Evolutionary conservation across 768 basidiomycete genomes (phyloP), one percentile per base, ranked within the genome.

Genomic region (Boletus reticulatus): DNA sequence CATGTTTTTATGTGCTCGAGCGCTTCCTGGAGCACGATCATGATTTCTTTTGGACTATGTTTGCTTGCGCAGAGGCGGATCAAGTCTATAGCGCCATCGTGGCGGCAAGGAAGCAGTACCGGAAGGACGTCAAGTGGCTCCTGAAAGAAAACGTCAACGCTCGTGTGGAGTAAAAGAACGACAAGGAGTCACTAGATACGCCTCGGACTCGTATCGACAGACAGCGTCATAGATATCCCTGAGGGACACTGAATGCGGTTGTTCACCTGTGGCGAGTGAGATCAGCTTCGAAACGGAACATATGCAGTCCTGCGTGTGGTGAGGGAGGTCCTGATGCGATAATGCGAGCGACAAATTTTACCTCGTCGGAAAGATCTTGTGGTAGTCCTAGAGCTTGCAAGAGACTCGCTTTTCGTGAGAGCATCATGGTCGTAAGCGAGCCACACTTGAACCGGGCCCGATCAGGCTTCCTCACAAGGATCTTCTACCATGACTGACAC

Each of bases 91-190:
- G 73, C 69, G 1, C 67, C 68, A 20, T 70, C 62, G 6, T 60
- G 59, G n/a, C 48, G 22, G 24, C 65, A 71, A 8, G 74, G 62
- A 13, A 79, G 57, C 13, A 80, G 58, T 8, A 55, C 36, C 2
- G 76, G 75, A 27, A 80, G 61, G 22, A 78, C 38, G 4, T 66
- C 63, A 32, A 80, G 66, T 11, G 75, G 72, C 36, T 80, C 78
- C 78, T 80, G 31, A 8, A 39, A 14, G 32, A 29, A 10, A 36
- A 6, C 4, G 38, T 58, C 36, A 43, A 31, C 27, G 29, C 31
- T 9, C 16, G 3, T 10, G 9, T 24, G 27, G 27, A 29, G 27
- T 29, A 29, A 46, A 22, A 24, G 24, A 17, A 29, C 22, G 16
- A 29, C 24, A 13, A 36, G 13, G 7, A 36, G 43, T 60, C 11